Base-by-base conservation (phyloP, 768 basidiomycete genomes). In the Pulveroboletus sp. region DNA sequence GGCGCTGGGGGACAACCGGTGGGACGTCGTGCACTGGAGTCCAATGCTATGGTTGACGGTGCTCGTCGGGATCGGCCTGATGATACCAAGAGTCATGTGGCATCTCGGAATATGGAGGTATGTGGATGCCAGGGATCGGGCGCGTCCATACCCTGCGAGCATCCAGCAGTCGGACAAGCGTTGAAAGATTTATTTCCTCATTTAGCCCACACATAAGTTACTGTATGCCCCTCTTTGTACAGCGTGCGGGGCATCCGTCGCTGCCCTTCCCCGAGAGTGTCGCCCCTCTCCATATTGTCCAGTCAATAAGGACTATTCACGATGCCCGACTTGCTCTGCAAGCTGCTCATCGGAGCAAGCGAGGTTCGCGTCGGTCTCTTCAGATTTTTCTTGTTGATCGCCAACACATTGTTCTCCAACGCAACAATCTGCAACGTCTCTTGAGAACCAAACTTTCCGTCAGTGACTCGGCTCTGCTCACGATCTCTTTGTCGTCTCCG, bases 401-500 rank as follows among this genome's bases (percentile, higher is more conserved):
- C 86, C 49, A 97, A 73, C 30, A 99, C 93, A 60, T 99, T 86
- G 69, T 97, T 91, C 66, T 90, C 83, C 54, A 98, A 71, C 6
- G 96, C 95, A 49, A 98, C 95, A 61, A 99, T 89, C 91, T 94
- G 62, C n/a, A 44, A 43, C 33, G 5, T 54, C 33, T 41, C 27
- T 26, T 39, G n/a, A 55, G 50, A 56, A 51, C 27, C 18, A 26
- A 41, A 40, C 30, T 31, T 10, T 15, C 30, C n/a, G 8, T 21
- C 37, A 10, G 17, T 5, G 37, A 18, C 2, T 12, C 7, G 14
- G n/a, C 40, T 46, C 24, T 15, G 33, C 89, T 62, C 60, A 93
- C 92, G 64, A 99, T 97, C 65, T 97, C 86, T 63, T 92, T 89
- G 70, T 98, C 94, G 60, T 95, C 91, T 12, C 93, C 95, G 63